Percentiles rank a stretch among this genome's conserved stretches.
phyloP scores from a whole-genome alignment of 345 rosid genomes.

The Angophora floribunda region DNA sequence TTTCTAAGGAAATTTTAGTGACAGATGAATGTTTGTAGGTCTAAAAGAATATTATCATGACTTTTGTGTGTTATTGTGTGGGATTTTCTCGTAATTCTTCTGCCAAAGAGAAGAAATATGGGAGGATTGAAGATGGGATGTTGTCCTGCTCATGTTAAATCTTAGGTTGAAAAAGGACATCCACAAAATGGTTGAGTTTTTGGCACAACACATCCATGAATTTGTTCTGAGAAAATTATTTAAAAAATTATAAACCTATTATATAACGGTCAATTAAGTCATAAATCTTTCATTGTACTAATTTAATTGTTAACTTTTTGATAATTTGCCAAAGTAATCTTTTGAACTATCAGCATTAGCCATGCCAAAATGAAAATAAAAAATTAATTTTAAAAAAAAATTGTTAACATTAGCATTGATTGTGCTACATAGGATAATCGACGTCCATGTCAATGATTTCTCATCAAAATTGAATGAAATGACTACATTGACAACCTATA shows the following conservation, averaged over 20 bases:
- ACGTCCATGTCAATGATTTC: accelerated
- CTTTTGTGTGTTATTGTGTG: not conserved
- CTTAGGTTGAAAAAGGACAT: not conserved
- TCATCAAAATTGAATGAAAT: not conserved
- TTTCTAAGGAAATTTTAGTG: not conserved
- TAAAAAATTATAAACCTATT: not conserved
- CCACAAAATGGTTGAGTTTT: not conserved
- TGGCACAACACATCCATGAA: not conserved
- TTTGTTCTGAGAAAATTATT: not conserved
- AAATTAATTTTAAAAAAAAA: too few relatives aligned
- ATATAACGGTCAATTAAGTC: accelerated
- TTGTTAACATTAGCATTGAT: accelerated
- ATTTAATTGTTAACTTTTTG: too few relatives aligned
- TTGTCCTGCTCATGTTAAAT: not conserved
- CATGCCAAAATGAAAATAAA: too few relatives aligned
- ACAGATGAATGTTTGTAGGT: not conserved
- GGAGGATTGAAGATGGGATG: not conserved
- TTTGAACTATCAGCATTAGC: too few relatives aligned
- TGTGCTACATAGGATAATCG: accelerated
- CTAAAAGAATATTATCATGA: not conserved
- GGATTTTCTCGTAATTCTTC: not conserved
- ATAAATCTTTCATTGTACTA: accelerated
- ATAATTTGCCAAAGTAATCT: not conserved
- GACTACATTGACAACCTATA: too few relatives aligned
- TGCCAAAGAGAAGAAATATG: not conserved